These are phyloP conservation scores for Colletotrichum somersetense DNA, from an alignment of 2,329 filamentous ascomycete genomes.

Conservation along the genomic window DNA sequence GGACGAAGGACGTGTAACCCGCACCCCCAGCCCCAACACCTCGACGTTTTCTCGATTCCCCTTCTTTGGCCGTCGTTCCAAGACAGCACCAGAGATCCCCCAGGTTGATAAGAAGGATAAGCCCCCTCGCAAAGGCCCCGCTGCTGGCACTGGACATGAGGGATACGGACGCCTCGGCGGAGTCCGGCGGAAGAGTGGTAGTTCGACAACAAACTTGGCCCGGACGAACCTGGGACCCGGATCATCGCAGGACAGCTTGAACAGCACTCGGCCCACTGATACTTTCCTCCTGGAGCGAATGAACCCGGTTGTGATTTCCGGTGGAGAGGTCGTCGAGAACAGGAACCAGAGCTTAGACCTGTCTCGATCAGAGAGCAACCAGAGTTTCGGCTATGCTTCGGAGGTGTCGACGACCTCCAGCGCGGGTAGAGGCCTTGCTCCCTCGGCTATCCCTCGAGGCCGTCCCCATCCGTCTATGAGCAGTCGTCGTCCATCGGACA, in stretches of 20 bases:
- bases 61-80: constrained; percentile 81
- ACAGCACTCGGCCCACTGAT: constrained; percentile 60
- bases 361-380: constrained; percentile 63
- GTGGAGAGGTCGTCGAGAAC: constrained; percentile 73
- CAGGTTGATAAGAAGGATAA: constrained; percentile 69
- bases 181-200: constrained; percentile 73
- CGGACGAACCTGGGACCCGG: constrained; percentile 59
- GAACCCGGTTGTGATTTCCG: constrained; percentile 75
- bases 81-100: constrained; percentile 66
- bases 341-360: constrained; percentile 66
- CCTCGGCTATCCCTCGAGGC: constrained; percentile 64
- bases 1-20: constrained; percentile 48
- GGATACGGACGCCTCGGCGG: constrained; percentile 78
- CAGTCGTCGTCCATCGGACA: constrained; percentile 64
- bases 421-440: constrained; percentile 63
- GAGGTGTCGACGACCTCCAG: constrained; percentile 56
- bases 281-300: constrained; percentile 72
- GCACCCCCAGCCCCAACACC: constrained; percentile 68
- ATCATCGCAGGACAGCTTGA: constrained; percentile 65
- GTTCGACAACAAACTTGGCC: constrained; percentile 61
- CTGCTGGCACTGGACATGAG: constrained; percentile 94
- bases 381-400: constrained; percentile 58
- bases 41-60: constrained; percentile 77
- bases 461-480: constrained; percentile 44
- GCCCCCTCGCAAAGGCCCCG: constrained; percentile 78